These are phyloP conservation scores for Xylaria sp. DNA, from an alignment of 2,329 filamentous ascomycete genomes.

Conservation along the genomic window DNA sequence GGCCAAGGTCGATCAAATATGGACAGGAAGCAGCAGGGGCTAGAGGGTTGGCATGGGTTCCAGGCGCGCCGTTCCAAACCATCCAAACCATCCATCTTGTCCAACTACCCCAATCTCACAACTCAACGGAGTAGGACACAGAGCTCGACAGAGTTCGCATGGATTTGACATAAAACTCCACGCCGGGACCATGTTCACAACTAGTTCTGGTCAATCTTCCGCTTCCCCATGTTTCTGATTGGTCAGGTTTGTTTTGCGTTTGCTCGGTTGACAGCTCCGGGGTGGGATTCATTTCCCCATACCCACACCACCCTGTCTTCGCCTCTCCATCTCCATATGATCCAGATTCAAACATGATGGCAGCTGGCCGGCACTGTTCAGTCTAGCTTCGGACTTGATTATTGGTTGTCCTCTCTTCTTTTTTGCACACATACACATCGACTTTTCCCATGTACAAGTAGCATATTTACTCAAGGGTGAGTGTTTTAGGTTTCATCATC, in stretches of 20 bases:
- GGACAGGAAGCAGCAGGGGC: slow-evolving; percentile 27
- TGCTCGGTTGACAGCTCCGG: slow-evolving; percentile 1
- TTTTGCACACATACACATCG: background rate
- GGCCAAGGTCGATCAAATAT: slow-evolving; percentile 21
- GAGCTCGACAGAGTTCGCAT: slow-evolving; percentile 34
- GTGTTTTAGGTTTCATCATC: too few relatives aligned
- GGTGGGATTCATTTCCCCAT: slow-evolving; percentile 20
- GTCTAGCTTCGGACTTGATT: background rate
- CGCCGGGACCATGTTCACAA: slow-evolving; percentile 2
- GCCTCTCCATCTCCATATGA: background rate
- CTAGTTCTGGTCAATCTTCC: slow-evolving; percentile 1
- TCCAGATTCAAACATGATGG: slow-evolving; percentile 2
- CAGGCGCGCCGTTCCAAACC: too few relatives aligned
- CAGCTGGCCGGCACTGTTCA: background rate
- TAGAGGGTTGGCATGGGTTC: slow-evolving; percentile 10
- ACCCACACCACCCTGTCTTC: slow-evolving; percentile 35
- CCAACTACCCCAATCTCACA: slow-evolving; percentile 15
- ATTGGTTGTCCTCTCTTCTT: background rate
- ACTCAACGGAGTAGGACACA: slow-evolving; percentile 12
- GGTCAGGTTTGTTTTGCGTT: slow-evolving; percentile 11
- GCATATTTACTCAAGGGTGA: background rate
- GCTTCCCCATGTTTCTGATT: background rate
- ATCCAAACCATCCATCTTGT: slow-evolving; percentile 1
- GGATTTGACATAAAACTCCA: slow-evolving; percentile 3
- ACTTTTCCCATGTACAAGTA: background rate